Conservation (phyloP, 331 rosid species). For the Saraca asoca region DNA sequence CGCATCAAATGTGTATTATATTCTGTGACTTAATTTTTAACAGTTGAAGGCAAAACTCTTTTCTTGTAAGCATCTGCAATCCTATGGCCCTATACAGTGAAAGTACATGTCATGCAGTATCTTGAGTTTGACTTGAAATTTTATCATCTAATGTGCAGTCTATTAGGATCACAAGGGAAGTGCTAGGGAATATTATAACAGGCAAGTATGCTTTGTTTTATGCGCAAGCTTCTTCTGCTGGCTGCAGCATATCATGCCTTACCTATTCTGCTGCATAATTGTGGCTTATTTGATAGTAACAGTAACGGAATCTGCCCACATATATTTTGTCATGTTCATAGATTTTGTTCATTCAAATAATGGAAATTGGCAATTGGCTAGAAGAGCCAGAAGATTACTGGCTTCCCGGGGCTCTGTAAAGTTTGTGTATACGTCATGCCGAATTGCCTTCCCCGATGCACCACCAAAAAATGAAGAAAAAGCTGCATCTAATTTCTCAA, state of each 20-base stretch:
- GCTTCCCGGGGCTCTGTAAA: conserved; percentile 43
- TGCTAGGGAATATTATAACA: conserved; percentile 48
- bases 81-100: neutral
- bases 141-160: conserved; percentile 45
- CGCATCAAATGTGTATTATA: neutral
- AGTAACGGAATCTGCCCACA: neutral
- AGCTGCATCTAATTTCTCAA: conserved; percentile 35
- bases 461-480: conserved; percentile 40
- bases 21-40: neutral
- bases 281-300: conserved; percentile 6
- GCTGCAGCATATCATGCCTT: neutral
- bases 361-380: conserved; percentile 40
- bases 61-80: neutral
- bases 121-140: conserved; percentile 5
- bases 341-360: conserved; percentile 43
- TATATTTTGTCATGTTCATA: conserved; percentile 27
- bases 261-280: neutral
- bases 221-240: conserved; percentile 2
- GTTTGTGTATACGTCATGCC: conserved; percentile 55
- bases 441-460: conserved; percentile 54
- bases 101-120: neutral
- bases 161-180: conserved; percentile 37
- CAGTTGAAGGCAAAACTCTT: neutral
- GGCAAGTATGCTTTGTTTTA: conserved; percentile 48
- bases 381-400: conserved; percentile 39